Evolutionary conservation across 2,329 filamentous ascomycete species (phyloP).

Genomic region (Leptographium wingfieldii): DNA sequence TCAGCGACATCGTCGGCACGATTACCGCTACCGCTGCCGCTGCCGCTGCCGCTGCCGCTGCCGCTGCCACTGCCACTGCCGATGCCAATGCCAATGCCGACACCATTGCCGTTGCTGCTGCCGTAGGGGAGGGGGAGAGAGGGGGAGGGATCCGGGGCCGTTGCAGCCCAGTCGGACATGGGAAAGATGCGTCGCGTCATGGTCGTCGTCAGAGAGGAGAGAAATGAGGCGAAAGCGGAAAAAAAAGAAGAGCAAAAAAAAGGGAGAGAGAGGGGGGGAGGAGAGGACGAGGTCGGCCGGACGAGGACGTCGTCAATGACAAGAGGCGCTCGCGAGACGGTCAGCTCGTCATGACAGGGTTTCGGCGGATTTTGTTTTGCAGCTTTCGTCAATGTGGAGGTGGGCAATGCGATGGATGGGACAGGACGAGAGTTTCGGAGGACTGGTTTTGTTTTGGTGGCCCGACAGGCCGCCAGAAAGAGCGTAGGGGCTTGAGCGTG

Average conservation of each 20-base stretch:
- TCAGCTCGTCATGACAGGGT: constrained; percentile 1
- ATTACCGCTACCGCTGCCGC: background rate
- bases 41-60: background rate
- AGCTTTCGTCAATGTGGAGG: background rate
- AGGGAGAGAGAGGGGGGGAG: background rate
- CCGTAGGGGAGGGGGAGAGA: background rate
- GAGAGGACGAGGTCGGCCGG: background rate
- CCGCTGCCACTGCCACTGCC: background rate
- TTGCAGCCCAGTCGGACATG: constrained; percentile 26
- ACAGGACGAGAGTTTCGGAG: no score
- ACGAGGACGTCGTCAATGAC: background rate
- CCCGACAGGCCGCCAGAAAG: background rate
- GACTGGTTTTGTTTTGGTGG: background rate
- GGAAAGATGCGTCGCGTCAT: constrained; percentile 25
- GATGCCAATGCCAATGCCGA: background rate
- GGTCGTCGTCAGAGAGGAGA: background rate
- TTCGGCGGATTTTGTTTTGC: background rate
- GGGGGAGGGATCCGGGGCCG: constrained; percentile 22
- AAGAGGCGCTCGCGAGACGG: background rate
- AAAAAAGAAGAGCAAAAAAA: background rate
- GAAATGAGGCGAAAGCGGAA: background rate
- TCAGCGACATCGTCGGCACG: background rate
- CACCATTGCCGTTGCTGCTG: background rate
- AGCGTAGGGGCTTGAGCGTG: background rate
- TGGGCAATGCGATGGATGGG: background rate